Conservation (phyloP, 2,329 filamentous ascomycete genomes). For the Fusarium mexicanum region DNA sequence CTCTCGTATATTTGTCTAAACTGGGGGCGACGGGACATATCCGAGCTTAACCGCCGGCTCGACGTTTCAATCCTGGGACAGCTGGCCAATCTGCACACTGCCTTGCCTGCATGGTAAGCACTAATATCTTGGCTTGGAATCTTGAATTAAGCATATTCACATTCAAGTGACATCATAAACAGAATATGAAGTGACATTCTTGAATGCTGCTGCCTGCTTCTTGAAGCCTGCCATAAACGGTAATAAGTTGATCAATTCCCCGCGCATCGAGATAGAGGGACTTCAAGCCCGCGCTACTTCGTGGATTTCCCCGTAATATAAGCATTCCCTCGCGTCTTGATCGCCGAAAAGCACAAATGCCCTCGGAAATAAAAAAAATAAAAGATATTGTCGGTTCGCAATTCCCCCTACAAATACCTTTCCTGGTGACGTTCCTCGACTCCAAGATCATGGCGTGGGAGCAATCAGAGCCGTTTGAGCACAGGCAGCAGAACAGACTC, state of each 20-base stretch:
- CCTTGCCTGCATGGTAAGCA: not conserved
- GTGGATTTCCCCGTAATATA: no score
- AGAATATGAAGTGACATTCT: not conserved
- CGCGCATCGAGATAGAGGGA: not conserved
- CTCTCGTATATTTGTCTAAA: not conserved
- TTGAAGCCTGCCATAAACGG: no score
- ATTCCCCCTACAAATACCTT: no score
- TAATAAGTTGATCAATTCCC: not conserved
- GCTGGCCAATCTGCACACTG: not conserved
- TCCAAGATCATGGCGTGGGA: not conserved
- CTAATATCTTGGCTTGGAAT: not conserved
- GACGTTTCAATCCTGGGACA: accelerated
- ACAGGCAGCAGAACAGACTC: constrained; percentile 1
- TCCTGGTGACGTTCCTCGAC: not conserved
- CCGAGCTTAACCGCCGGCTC: not conserved
- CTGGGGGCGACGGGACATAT: accelerated
- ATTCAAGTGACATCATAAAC: not conserved
- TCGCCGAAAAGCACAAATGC: no score
- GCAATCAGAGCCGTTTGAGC: not conserved
- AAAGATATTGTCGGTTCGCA: not conserved
- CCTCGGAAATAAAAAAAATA: no score
- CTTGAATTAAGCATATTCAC: not conserved
- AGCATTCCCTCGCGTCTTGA: no score
- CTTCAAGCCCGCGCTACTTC: not conserved
- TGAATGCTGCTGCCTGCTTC: not conserved